Evolutionary conservation across 2,329 filamentous ascomycete genomes (phyloP).

Genomic region (Truncatella angustata): DNA sequence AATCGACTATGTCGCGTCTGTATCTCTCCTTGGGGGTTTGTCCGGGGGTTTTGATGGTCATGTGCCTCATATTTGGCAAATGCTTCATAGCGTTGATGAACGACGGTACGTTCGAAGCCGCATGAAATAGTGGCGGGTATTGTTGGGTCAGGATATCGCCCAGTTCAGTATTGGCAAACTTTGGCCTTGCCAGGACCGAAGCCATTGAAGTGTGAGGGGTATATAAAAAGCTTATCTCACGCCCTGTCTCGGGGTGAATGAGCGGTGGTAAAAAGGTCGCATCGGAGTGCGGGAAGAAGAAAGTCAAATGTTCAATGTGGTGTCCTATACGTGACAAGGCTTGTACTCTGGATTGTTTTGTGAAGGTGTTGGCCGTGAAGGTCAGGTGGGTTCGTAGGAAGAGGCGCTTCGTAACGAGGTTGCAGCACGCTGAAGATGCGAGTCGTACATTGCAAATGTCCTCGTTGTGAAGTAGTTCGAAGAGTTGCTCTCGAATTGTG

Average conservation of each 20-base stretch:
- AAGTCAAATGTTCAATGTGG: constrained; percentile 75
- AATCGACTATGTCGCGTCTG: constrained; percentile 77
- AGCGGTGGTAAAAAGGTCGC: constrained; percentile 83
- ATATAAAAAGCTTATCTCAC: constrained; percentile 79
- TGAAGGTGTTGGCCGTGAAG: constrained; percentile 74
- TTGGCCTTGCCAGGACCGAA: constrained; percentile 62
- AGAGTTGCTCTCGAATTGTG: constrained; percentile 47
- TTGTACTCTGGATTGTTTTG: constrained; percentile 67
- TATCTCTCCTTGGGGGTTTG: constrained; percentile 69
- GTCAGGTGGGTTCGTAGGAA: constrained; percentile 69
- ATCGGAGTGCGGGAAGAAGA: constrained; percentile 72
- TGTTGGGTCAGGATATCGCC: constrained; percentile 81
- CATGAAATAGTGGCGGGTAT: constrained; percentile 86
- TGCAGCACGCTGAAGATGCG: constrained; percentile 68
- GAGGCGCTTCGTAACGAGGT: constrained; percentile 65
- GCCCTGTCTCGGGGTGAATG: constrained; percentile 72
- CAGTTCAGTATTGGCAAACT: constrained; percentile 77
- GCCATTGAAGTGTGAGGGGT: constrained; percentile 69
- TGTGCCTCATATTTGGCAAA: constrained; percentile 68
- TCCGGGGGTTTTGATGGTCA: constrained; percentile 74
- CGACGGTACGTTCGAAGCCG: constrained; percentile 80
- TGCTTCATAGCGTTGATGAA: constrained; percentile 74
- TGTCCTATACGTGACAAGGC: constrained; percentile 76
- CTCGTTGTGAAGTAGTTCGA: constrained; percentile 46
- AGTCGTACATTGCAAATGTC: constrained; percentile 62